A percentile compares a stretch with the other conserved stretches of the same genome.
phyloP scores from a whole-genome alignment of 371 early-diverging fungal species.

The Mortierella sp. region DNA sequence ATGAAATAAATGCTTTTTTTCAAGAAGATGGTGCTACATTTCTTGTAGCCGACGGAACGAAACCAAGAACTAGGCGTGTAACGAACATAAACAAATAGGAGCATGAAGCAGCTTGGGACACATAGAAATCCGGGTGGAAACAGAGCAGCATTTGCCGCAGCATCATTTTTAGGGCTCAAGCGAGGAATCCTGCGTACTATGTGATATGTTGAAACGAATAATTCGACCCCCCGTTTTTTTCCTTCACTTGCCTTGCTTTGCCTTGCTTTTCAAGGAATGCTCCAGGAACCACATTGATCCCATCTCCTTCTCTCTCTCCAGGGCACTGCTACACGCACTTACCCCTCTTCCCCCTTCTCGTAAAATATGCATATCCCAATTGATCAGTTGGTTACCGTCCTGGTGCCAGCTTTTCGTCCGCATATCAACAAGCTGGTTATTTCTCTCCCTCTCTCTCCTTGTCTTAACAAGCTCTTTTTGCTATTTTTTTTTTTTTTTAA shows the following conservation, averaged over 20 bases:
- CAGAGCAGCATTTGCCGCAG: neutral
- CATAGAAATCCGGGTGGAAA: neutral
- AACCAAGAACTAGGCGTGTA: too few species aligned
- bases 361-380: neutral
- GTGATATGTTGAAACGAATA: neutral
- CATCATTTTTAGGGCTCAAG: neutral
- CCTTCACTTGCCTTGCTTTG: neutral
- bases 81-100: neutral
- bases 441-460: neutral
- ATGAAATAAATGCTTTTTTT: neutral
- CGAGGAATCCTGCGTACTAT: neutral
- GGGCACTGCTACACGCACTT: neutral
- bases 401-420: neutral
- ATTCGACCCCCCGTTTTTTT: neutral
- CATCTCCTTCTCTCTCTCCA: neutral
- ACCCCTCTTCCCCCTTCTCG: neutral
- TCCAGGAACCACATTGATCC: neutral
- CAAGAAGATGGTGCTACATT: too few species aligned
- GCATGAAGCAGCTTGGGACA: neutral
- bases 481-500: neutral
- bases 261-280: neutral
- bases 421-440: neutral
- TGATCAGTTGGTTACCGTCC: neutral
- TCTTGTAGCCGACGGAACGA: too few species aligned
- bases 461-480: neutral